Base-by-base conservation (phyloP, 2,329 filamentous ascomycete genomes). In the Fusarium sororula region DNA sequence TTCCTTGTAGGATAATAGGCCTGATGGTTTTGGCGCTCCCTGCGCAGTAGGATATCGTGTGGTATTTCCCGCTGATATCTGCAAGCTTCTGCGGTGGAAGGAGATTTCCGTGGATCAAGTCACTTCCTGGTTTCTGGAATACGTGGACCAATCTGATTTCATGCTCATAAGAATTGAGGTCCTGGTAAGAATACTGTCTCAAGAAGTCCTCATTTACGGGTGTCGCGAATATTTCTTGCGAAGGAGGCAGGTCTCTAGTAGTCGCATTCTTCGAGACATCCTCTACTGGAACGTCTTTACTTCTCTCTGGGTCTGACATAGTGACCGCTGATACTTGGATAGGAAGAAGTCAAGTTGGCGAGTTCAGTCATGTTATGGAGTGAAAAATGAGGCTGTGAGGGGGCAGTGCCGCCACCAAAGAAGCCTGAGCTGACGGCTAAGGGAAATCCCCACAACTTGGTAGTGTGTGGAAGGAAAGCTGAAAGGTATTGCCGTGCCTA, bases 181-280 rank as follows among this genome's bases (percentile, higher is more conserved):
- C 37, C 0, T 1, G 14, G 2, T 55, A 55, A 1, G 53, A 15
- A 6, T 30, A 8, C 2, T 42, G 14, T 0, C 2, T 10, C 20
- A 30, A 20, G 26, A 55, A 55, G 0, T 41, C 0, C 18, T 24
- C 26, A 24, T 55, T 55, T 30, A 3, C 14, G 6, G 53, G 37
- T 3, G 53, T 55, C 3, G 26, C 37, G 18, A 55, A 55, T 28
- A 42, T 42, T n/a, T 55, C 26, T 42, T 38, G 3, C 28, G n/a
- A 9, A 28, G 18, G 18, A 24, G 18, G 18, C 17, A 11, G 13
- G 32, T 37, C n/a, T 2, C 12, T 24, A 1, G 15, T 26, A 7
- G 5, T 24, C 17, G 7, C 7, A 15, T 14, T 0, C 20, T 50
- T n/a, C 20, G 8, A 17, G 22, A 32, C 20, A 7, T 12, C 20